Evolutionary conservation across 2,329 filamentous ascomycete genomes (phyloP), one percentile per base, ranked within the genome.

Genomic region (Colletotrichum gloeosporioides): DNA sequence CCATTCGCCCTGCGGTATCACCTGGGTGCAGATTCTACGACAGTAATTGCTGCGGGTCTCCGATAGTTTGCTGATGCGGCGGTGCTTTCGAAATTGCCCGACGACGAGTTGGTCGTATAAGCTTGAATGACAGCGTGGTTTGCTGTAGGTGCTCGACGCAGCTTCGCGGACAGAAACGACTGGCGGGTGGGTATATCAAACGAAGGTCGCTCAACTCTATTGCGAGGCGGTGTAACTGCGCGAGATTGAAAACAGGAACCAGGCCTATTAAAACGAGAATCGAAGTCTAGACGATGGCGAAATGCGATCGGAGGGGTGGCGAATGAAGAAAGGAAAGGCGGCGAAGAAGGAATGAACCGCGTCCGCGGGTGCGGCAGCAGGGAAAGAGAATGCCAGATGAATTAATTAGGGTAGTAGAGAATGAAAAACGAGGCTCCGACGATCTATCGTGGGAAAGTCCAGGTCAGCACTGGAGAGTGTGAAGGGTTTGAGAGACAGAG

Each of bases 21-120:
- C 77, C 39, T 67, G 34, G 64, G 65, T 59, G 69, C 72, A 71
- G 69, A 32, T 44, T 32, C 59, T 69, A 65, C 36, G 36, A 73
- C 70, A 27, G 39, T 71, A 44, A 31, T 67, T 76, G 62, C 63
- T 78, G 64, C 65, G 65, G 73, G 64, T 57, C 31, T 61, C 69
- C 59, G 64, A 49, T 34, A 31, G 18, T 69, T 65, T 36, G 29
- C 55, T 62, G 69, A 34, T 72, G 75, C 61, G 31, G 69, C 55
- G 69, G 59, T 68, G 63, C 34, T 76, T 76, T 75, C 49, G 61
- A 78, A 69, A 71, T 77, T 34, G 67, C 44, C 71, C 62, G 65
- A 25, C 53, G 55, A 29, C 36, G 57, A 32, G 12, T 77, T 55
- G 75, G 73, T 78, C 81, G 82, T 82, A 78, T 79, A 80, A 76